phyloP scores from a whole-genome alignment of 495 filamentous ascomycete species.

The Patellaria atrata region DNA sequence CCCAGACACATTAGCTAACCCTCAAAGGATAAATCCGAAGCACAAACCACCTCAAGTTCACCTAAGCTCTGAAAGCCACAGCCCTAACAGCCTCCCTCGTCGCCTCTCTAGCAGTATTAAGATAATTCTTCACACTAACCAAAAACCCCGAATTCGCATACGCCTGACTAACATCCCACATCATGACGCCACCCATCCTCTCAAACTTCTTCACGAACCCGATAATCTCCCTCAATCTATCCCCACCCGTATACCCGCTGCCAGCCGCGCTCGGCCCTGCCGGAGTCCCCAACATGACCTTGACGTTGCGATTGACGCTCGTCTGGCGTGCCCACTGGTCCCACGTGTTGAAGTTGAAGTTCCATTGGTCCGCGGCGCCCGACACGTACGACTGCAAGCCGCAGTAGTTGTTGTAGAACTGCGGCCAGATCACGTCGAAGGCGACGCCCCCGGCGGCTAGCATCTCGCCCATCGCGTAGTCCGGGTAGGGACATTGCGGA shows the following conservation, averaged over 20 bases:
- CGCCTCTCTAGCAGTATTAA: too few species aligned
- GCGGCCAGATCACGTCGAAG: constrained; percentile 16
- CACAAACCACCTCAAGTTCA: too few species aligned
- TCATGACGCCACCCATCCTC: constrained; percentile 22
- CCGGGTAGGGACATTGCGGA: constrained; percentile 20
- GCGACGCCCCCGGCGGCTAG: constrained; percentile 12
- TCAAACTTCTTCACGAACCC: constrained; percentile 9
- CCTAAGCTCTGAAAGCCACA: too few species aligned
- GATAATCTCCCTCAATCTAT: constrained; percentile 25
- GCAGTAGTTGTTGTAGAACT: constrained; percentile 41
- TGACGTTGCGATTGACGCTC: constrained; percentile 46
- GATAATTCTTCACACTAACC: constrained; percentile 7
- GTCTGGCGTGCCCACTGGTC: constrained; percentile 52
- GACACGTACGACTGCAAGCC: constrained; percentile 40
- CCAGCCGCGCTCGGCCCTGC: constrained; percentile 43
- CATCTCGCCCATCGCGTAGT: constrained; percentile 18
- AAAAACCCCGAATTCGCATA: constrained; percentile 14
- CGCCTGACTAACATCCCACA: constrained; percentile 22
- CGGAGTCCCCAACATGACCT: constrained; percentile 52
- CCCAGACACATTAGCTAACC: too few species aligned
- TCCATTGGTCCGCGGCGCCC: constrained; percentile 33
- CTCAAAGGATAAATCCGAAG: too few species aligned
- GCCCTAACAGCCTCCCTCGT: too few species aligned
- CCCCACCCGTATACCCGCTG: constrained; percentile 39
- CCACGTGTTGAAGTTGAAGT: constrained; percentile 59